phyloP scores from a whole-genome alignment of 2,329 filamentous ascomycete genomes.

The Nemania sp. region DNA sequence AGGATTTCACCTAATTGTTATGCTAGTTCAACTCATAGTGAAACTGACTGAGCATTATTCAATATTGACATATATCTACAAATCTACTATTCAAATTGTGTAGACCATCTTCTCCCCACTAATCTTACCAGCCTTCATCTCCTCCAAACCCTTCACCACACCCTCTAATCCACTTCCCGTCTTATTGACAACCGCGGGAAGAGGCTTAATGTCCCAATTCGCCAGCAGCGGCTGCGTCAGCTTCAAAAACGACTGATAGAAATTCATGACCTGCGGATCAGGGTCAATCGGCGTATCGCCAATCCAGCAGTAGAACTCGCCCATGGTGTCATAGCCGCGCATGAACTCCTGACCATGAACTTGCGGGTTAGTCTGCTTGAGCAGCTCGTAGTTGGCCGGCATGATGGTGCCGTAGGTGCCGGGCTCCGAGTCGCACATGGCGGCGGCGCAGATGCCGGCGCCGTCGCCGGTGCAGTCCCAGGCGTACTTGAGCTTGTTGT shows the following conservation, averaged over 20 bases:
- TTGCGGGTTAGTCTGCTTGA: neutral
- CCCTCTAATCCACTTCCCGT: constrained; percentile 40
- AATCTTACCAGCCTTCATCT: constrained; percentile 39
- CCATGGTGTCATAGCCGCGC: constrained; percentile 46
- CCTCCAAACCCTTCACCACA: constrained; percentile 40
- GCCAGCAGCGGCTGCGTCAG: constrained; percentile 40
- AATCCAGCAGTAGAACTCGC: constrained; percentile 39
- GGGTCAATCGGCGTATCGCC: neutral
- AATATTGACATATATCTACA: neutral
- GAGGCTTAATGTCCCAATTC: constrained; percentile 42
- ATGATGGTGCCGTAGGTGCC: constrained; percentile 11
- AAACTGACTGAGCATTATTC: no score
- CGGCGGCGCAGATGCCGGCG: constrained; percentile 16
- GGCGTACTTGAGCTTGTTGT: constrained; percentile 26
- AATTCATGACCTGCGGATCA: constrained; percentile 15
- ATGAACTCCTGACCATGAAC: constrained; percentile 30
- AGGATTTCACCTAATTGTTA: no score
- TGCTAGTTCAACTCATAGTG: no score
- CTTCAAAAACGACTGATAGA: constrained; percentile 42
- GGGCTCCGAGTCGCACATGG: neutral
- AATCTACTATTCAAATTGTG: constrained; percentile 34
- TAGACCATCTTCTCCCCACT: constrained; percentile 50
- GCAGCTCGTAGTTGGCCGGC: neutral
- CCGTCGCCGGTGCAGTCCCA: constrained; percentile 43
- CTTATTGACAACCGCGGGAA: constrained; percentile 37